phyloP scores from a whole-genome alignment of 148 eudicot genomes.

The Mesembryanthemum crystallinum region DNA sequence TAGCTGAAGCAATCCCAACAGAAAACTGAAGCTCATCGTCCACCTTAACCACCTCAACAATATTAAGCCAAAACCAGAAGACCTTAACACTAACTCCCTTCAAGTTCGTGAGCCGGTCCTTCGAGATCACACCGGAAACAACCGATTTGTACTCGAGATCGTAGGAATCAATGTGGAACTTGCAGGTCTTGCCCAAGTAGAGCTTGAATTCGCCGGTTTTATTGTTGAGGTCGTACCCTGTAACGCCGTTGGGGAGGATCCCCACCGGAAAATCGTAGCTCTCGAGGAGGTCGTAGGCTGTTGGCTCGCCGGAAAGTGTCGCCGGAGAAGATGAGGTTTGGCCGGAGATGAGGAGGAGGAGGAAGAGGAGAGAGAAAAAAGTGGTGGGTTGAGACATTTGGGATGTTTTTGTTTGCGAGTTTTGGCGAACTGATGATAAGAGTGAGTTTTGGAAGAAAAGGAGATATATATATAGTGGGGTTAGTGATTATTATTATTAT shows the following conservation, averaged over 20 bases:
- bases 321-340: conserved; percentile 9
- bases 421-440: no score
- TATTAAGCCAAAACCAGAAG: conserved; percentile 44
- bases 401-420: no score
- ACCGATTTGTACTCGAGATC: conserved; percentile 40
- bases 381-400: conserved; percentile 17
- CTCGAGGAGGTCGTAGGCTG: conserved; percentile 49
- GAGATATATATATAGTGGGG: no score
- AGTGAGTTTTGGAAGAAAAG: no score
- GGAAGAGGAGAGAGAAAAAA: not conserved
- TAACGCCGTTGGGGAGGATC: conserved; percentile 50
- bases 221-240: conserved; percentile 44
- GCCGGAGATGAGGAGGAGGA: conserved; percentile 11
- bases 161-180: conserved; percentile 44
- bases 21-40: conserved; percentile 48
- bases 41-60: conserved; percentile 39
- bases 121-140: conserved; percentile 35
- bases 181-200: conserved; percentile 30
- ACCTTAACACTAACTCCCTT: conserved; percentile 51
- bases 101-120: conserved; percentile 28
- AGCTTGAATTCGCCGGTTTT: conserved; percentile 47
- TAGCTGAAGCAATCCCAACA: conserved; percentile 53
- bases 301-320: not conserved
- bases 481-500: no score
- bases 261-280: conserved; percentile 59